A percentile compares a stretch with the other conserved stretches of the same genome.
phyloP scores from a whole-genome alignment of 1,284 basidiomycete species.

The Vanrija pseudolonga region DNA sequence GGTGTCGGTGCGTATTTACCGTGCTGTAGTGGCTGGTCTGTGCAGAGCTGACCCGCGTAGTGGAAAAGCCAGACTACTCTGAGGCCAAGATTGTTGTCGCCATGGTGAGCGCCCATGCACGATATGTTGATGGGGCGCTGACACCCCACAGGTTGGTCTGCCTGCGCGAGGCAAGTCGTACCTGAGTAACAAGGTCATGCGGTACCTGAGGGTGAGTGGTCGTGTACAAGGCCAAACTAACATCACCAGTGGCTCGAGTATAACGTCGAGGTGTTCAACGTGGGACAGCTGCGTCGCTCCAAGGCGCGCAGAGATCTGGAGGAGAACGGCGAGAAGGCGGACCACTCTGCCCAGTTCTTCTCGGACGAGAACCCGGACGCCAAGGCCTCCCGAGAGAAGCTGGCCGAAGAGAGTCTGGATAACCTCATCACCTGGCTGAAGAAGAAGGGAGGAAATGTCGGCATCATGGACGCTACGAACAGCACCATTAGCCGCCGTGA shows the following conservation, averaged over 20 bases:
- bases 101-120: conserved; percentile 61
- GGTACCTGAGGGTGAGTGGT: conserved; percentile 64
- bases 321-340: conserved; percentile 54
- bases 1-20: conserved; percentile 37
- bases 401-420: conserved; percentile 90
- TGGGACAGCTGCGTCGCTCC: conserved; percentile 87
- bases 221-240: not conserved
- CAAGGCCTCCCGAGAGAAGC: conserved; percentile 69
- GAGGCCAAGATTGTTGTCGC: conserved; percentile 98
- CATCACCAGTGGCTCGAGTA: conserved; percentile 88
- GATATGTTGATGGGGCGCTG: not conserved
- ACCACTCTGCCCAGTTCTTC: conserved; percentile 90
- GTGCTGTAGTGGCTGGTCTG: no score
- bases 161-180: conserved; percentile 82
- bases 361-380: conserved; percentile 80
- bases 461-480: conserved; percentile 96
- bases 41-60: conserved; percentile 48
- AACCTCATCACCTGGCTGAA: conserved; percentile 94
- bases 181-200: conserved; percentile 75
- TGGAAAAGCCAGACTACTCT: conserved; percentile 94
- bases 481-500: conserved; percentile 66
- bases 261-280: conserved; percentile 97
- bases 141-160: conserved; percentile 60
- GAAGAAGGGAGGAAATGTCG: conserved; percentile 92
- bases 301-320: conserved; percentile 60